Conservation (phyloP, 179 eudicot species). For the Camellia oleifera region DNA sequence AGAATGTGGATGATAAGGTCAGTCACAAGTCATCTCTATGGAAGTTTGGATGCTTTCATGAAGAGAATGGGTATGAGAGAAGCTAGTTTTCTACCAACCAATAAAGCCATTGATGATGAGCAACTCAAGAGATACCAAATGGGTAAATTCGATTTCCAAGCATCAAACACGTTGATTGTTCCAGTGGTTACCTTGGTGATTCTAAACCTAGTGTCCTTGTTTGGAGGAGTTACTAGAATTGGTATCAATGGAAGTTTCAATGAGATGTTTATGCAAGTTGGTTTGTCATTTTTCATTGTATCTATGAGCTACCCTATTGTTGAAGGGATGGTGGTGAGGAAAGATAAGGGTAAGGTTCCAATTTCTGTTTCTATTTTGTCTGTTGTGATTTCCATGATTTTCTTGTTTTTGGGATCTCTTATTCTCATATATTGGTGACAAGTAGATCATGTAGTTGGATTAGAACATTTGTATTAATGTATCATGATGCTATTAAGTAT, state of each 20-base stretch:
- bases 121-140: slow-evolving; percentile 35
- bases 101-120: slow-evolving; percentile 43
- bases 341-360: slow-evolving; percentile 44
- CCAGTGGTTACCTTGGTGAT: slow-evolving; percentile 44
- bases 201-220: slow-evolving; percentile 38
- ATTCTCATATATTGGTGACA: neutral
- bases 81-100: slow-evolving; percentile 51
- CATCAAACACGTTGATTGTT: slow-evolving; percentile 38
- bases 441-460: too few relatives aligned
- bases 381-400: slow-evolving; percentile 11
- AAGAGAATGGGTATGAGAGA: slow-evolving; percentile 36
- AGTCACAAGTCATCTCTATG: slow-evolving; percentile 36
- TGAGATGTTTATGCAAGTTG: slow-evolving; percentile 37
- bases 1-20: slow-evolving; percentile 39
- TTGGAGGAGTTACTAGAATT: slow-evolving; percentile 31
- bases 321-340: slow-evolving; percentile 58
- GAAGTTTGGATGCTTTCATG: slow-evolving; percentile 34
- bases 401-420: slow-evolving; percentile 32
- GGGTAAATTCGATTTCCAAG: slow-evolving; percentile 56
- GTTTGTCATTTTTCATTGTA: slow-evolving; percentile 35
- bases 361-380: slow-evolving; percentile 22
- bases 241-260: slow-evolving; percentile 13
- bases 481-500: too few relatives aligned
- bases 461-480: too few relatives aligned
- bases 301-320: slow-evolving; percentile 42